phyloP scores from a whole-genome alignment of 352 stramenopile species.

The Pythium volutum region DNA sequence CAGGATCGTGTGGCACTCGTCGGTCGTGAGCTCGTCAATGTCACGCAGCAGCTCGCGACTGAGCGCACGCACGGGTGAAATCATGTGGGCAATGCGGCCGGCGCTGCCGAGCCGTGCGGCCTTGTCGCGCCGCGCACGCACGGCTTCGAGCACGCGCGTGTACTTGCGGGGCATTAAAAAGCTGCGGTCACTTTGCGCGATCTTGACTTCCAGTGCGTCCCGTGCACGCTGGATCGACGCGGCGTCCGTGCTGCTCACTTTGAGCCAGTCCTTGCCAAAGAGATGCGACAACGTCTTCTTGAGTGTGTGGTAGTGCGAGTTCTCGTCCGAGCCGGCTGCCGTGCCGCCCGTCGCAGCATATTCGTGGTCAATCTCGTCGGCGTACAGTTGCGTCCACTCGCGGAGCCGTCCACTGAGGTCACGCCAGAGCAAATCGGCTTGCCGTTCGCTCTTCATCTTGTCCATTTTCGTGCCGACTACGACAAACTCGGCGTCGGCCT shows the following conservation, averaged over 20 bases:
- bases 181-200: conserved; percentile 11
- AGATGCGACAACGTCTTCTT: conserved; percentile 7
- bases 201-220: neutral
- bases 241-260: conserved; percentile 9
- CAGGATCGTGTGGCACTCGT: conserved; percentile 18
- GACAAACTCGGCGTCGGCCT: conserved; percentile 25
- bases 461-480: conserved; percentile 26
- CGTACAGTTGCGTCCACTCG: conserved; percentile 11
- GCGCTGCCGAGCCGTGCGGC: neutral
- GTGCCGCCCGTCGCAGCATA: neutral
- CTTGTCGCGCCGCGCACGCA: conserved; percentile 2
- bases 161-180: conserved; percentile 24
- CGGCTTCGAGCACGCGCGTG: neutral
- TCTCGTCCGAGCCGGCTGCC: neutral
- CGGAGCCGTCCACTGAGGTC: conserved; percentile 9
- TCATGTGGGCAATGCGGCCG: conserved; percentile 1
- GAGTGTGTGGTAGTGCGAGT: neutral
- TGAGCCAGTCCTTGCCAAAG: conserved; percentile 15
- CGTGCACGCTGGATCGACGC: conserved; percentile 3
- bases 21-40: conserved; percentile 7
- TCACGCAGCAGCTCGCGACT: conserved; percentile 9
- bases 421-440: neutral
- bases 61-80: conserved; percentile 5
- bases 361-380: conserved; percentile 13
- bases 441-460: conserved; percentile 11